Percentiles rank a stretch among this genome's conserved stretches.
Evolutionary conservation across 352 stramenopile genomes (phyloP).

Genomic region (Globisporangium paddicum): DNA sequence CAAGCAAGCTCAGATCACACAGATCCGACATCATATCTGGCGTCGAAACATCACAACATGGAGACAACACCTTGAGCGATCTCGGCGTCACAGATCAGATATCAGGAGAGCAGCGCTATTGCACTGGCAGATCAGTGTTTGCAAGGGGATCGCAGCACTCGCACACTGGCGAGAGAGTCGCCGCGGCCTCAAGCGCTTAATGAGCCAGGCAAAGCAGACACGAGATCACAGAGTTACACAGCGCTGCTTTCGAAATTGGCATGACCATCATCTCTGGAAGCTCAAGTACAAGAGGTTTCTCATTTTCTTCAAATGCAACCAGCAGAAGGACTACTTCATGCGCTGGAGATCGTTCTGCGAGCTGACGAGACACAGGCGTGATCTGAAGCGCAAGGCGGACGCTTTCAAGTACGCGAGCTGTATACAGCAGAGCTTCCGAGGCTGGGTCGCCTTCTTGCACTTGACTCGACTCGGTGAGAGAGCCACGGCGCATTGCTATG

Average conservation of each 20-base stretch:
- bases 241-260: conserved; percentile 20
- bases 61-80: not conserved
- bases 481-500: conserved; percentile 3
- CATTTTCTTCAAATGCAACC: conserved; percentile 20
- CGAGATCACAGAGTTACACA: not conserved
- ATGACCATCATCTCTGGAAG: conserved; percentile 20
- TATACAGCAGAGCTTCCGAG: not conserved
- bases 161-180: conserved; percentile 16
- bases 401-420: conserved; percentile 11
- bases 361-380: not conserved
- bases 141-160: conserved; percentile 4
- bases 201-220: not conserved
- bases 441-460: conserved; percentile 2
- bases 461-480: not conserved
- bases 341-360: conserved; percentile 27
- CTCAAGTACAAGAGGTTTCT: conserved; percentile 21
- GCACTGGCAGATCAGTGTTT: not conserved
- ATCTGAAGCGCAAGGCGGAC: conserved; percentile 18
- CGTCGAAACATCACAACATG: conserved; percentile 3
- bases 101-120: not conserved
- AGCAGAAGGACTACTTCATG: conserved; percentile 21
- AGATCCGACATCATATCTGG: not conserved
- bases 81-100: not conserved
- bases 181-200: not conserved
- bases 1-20: not conserved